These are phyloP conservation scores for Blepharisma japonicum DNA, from an alignment of 73 alveolate species.

Conservation along the genomic window DNA sequence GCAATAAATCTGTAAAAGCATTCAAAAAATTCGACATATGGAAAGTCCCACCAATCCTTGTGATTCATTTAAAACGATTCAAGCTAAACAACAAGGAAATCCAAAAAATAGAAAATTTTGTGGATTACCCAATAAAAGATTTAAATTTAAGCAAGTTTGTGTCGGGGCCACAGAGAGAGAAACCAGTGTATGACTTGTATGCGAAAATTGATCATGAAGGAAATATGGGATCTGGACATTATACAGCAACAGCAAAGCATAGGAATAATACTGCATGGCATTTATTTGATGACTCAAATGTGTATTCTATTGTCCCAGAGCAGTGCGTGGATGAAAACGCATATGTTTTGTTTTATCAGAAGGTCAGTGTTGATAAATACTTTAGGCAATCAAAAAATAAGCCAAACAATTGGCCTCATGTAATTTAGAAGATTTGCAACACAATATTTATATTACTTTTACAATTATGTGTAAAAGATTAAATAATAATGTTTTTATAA, in stretches of 20 bases:
- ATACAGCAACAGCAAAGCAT: slow-evolving; percentile 65
- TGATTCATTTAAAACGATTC: slow-evolving; percentile 83
- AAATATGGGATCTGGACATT: slow-evolving; percentile 69
- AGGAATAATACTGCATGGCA: slow-evolving; percentile 37
- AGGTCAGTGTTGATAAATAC: slow-evolving; percentile 46
- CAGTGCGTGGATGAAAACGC: slow-evolving; percentile 38
- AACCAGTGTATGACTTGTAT: slow-evolving; percentile 70
- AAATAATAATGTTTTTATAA: neutral
- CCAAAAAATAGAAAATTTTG: slow-evolving; percentile 60
- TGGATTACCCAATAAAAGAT: slow-evolving; percentile 75
- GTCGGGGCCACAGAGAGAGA: slow-evolving; percentile 59
- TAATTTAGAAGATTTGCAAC: neutral
- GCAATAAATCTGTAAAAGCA: slow-evolving; percentile 63
- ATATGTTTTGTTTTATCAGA: slow-evolving; percentile 50
- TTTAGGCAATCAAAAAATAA: slow-evolving; percentile 45
- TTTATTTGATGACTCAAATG: slow-evolving; percentile 43
- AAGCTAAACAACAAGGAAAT: slow-evolving; percentile 35
- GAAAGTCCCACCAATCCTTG: slow-evolving; percentile 82
- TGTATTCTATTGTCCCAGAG: slow-evolving; percentile 26
- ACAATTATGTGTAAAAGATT: too few relatives aligned
- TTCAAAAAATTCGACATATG: slow-evolving; percentile 72
- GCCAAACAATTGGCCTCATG: slow-evolving; percentile 64
- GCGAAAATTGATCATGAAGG: slow-evolving; percentile 81
- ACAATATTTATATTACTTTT: too few relatives aligned
- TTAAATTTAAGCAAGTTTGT: slow-evolving; percentile 69